Evolutionary conservation across 768 basidiomycete species (phyloP).

Genomic region (Tylopilus balloui): DNA sequence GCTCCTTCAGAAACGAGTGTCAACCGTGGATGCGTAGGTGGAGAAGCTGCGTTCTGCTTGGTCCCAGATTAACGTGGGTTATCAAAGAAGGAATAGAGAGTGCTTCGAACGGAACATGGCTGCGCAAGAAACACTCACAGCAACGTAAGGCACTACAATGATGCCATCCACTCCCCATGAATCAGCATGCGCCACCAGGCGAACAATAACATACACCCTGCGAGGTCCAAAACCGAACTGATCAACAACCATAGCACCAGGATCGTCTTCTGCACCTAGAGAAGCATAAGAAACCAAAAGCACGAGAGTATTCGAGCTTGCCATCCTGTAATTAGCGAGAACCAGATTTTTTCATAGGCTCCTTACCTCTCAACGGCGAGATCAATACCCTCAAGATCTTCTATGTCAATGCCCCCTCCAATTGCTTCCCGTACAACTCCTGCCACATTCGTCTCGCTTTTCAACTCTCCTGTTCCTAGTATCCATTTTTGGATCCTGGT

Average conservation of each 20-base stretch:
- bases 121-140: constrained; percentile 42
- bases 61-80: neutral
- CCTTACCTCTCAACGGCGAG: constrained; percentile 55
- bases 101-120: neutral
- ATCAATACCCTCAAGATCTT: constrained; percentile 75
- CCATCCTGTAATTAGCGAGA: constrained; percentile 11
- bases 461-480: constrained; percentile 50
- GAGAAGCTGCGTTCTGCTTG: constrained; percentile 57
- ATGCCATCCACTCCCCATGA: constrained; percentile 34
- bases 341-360: neutral
- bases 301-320: constrained; percentile 49
- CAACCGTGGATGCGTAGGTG: constrained; percentile 69
- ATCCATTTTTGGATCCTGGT: constrained; percentile 66
- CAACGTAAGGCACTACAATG: constrained; percentile 68
- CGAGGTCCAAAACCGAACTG: constrained; percentile 44
- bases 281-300: constrained; percentile 68
- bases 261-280: constrained; percentile 38
- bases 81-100: neutral
- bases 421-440: constrained; percentile 46
- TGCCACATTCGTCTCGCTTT: constrained; percentile 53
- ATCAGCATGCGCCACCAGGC: constrained; percentile 34
- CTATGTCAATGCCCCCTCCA: constrained; percentile 40
- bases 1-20: constrained; percentile 56
- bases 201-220: constrained; percentile 61
- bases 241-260: constrained; percentile 31